Percentiles rank a stretch among this genome's conserved stretches.
phyloP scores from a whole-genome alignment of 345 rosid species.

The Cardiospermum halicacabum region DNA sequence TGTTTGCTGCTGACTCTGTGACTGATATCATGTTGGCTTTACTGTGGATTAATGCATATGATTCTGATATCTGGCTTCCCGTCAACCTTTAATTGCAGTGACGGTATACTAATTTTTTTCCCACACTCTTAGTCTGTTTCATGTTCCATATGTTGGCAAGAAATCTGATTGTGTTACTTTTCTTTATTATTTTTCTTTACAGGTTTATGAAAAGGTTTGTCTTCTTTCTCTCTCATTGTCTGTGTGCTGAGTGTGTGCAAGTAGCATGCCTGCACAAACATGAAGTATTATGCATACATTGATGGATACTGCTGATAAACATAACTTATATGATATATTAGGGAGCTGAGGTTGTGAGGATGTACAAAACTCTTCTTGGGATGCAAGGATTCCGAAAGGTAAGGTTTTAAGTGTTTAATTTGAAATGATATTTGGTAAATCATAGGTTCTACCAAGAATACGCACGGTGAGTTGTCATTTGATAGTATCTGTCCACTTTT shows the following conservation, averaged over 20 bases:
- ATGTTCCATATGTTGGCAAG: slow-evolving; percentile 11
- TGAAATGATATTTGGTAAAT: background rate
- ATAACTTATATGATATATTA: slow-evolving; percentile 24
- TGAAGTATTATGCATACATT: slow-evolving; percentile 12
- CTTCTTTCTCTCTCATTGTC: background rate
- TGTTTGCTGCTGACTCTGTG: slow-evolving; percentile 17
- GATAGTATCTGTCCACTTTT: slow-evolving; percentile 18
- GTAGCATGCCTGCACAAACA: slow-evolving; percentile 1
- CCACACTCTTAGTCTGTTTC: background rate
- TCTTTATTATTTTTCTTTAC: slow-evolving; percentile 24
- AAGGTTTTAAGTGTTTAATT: slow-evolving; percentile 12
- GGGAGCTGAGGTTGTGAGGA: slow-evolving; percentile 99
- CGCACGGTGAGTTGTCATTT: slow-evolving; percentile 8
- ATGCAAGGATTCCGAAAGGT: slow-evolving; percentile 92
- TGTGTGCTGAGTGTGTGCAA: background rate
- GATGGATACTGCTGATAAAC: slow-evolving; percentile 4
- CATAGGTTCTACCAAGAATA: background rate
- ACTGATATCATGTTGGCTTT: slow-evolving; percentile 17
- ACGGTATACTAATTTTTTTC: slow-evolving; percentile 48
- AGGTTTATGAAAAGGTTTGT: slow-evolving; percentile 97
- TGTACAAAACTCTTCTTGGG: slow-evolving; percentile 98
- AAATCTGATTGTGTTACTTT: slow-evolving; percentile 16
- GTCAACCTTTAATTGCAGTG: slow-evolving; percentile 50
- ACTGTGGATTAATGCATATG: slow-evolving; percentile 24
- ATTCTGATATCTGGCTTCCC: slow-evolving; percentile 22